These are phyloP conservation scores for Microstroma glucosiphilum DNA, from an alignment of 1,284 basidiomycete species.

Conservation along the genomic window DNA sequence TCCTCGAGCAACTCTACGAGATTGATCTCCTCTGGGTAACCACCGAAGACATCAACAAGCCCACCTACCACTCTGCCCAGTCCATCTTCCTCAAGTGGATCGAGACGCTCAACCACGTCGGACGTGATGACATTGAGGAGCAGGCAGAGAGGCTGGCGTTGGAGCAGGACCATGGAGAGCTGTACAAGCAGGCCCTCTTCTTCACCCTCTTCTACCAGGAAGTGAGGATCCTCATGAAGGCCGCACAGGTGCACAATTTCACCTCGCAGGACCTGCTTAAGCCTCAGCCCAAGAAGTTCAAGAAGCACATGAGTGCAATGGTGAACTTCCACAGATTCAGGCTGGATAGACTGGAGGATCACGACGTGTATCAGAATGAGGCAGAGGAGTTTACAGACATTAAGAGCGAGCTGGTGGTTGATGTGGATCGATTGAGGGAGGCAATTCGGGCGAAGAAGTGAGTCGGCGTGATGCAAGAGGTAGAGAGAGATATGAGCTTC, in stretches of 20 bases:
- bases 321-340: slow-evolving; percentile 49
- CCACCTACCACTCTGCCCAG: neutral
- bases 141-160: neutral
- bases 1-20: neutral
- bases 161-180: neutral
- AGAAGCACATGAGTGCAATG: slow-evolving; percentile 44
- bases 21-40: neutral
- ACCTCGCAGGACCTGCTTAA: slow-evolving; percentile 43
- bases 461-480: neutral
- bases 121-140: neutral
- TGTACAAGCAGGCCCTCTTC: slow-evolving; percentile 1
- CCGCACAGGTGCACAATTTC: slow-evolving; percentile 43
- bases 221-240: slow-evolving; percentile 30
- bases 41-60: slow-evolving; percentile 6
- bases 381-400: neutral
- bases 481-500: neutral
- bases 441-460: neutral
- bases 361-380: neutral
- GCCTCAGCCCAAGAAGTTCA: slow-evolving; percentile 44
- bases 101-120: neutral
- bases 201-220: slow-evolving; percentile 4
- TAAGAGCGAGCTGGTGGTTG: neutral
- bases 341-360: neutral
- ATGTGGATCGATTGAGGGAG: neutral
- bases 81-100: neutral